These are phyloP conservation scores for Heterobasidion parviporum DNA, from an alignment of 1,284 basidiomycete genomes.

Conservation along the genomic window DNA sequence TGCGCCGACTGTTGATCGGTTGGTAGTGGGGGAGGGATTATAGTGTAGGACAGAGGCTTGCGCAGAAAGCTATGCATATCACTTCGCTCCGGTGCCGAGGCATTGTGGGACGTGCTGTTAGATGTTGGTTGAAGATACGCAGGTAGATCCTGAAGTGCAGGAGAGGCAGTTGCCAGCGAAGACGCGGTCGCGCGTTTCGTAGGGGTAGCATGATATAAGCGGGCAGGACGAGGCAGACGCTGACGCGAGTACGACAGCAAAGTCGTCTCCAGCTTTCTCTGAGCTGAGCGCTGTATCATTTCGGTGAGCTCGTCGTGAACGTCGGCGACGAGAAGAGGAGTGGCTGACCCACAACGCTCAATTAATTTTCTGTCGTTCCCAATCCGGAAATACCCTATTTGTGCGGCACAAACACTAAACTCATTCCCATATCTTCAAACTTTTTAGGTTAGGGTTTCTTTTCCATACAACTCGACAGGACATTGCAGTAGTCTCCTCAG, in stretches of 20 bases:
- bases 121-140: constrained; percentile 25
- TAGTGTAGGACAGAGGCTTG: constrained; percentile 38
- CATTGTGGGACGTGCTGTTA: neutral
- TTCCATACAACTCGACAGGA: too few species aligned
- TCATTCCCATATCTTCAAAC: too few species aligned
- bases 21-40: constrained; percentile 59
- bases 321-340: neutral
- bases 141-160: constrained; percentile 24
- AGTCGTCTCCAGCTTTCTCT: constrained; percentile 45
- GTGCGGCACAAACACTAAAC: too few species aligned
- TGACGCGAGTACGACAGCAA: constrained; percentile 58
- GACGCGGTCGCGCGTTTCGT: constrained; percentile 42
- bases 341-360: too few species aligned
- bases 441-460: too few species aligned
- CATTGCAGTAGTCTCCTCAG: too few species aligned
- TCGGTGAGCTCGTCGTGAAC: neutral
- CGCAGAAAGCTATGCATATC: constrained; percentile 42
- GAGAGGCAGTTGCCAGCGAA: constrained; percentile 23
- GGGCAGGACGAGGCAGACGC: constrained; percentile 56
- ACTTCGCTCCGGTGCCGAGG: constrained; percentile 5
- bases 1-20: constrained; percentile 26
- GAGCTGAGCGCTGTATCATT: constrained; percentile 25
- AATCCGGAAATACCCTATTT: too few species aligned
- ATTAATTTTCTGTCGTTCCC: too few species aligned
- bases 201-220: constrained; percentile 57